phyloP scores from a whole-genome alignment of 2,329 filamentous ascomycete genomes.

The Fusarium avenaceum region DNA sequence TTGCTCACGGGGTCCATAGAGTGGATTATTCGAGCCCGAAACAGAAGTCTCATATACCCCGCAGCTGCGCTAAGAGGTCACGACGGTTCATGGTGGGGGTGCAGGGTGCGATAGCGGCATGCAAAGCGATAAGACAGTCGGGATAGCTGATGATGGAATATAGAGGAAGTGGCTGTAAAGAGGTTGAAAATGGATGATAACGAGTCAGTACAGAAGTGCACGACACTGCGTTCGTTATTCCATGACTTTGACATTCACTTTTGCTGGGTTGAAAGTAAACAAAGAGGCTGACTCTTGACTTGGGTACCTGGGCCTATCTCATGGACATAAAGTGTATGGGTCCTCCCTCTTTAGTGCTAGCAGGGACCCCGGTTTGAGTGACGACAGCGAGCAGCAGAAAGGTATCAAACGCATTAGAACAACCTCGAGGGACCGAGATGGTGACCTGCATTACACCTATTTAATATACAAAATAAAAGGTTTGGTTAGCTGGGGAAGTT shows the following conservation, averaged over 20 bases:
- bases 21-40: conserved; percentile 35
- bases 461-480: not conserved
- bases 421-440: conserved; percentile 16
- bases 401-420: conserved; percentile 36
- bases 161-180: not conserved
- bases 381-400: conserved; percentile 34
- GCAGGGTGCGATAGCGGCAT: conserved; percentile 42
- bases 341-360: conserved; percentile 25
- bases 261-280: not conserved
- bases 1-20: conserved; percentile 41
- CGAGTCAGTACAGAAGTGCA: not conserved
- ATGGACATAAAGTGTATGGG: conserved; percentile 40
- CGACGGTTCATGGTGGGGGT: conserved; percentile 42
- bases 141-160: conserved; percentile 4
- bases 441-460: not conserved
- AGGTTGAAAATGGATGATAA: not conserved
- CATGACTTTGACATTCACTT: not conserved
- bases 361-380: conserved; percentile 44
- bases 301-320: conserved; percentile 34
- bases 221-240: not conserved
- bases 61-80: conserved; percentile 45
- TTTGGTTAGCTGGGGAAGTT: not conserved
- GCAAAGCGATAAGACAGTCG: conserved; percentile 36
- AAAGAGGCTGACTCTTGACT: conserved; percentile 3
- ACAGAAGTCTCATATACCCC: conserved; percentile 42